Percentiles rank a stretch among this genome's conserved stretches.
Conservation (phyloP, 805 yeast genomes). For the Kluyveromyces siamensis region DNA sequence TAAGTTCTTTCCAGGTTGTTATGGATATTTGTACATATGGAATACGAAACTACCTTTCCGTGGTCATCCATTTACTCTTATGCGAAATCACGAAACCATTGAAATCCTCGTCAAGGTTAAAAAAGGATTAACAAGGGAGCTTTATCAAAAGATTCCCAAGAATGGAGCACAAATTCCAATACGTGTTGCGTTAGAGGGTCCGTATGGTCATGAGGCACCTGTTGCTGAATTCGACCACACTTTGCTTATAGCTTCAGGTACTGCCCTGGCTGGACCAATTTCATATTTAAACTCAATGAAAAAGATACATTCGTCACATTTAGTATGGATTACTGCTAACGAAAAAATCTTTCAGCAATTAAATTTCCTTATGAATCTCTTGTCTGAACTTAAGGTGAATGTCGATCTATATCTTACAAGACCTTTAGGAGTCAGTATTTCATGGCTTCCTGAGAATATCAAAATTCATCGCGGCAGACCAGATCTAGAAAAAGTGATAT, state of each 20-base stretch:
- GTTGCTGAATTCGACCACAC: conserved; percentile 43
- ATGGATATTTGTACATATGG: conserved; percentile 5
- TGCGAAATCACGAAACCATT: conserved; percentile 31
- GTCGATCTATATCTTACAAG: conserved; percentile 6
- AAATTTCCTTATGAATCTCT: neutral
- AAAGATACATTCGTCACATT: neutral
- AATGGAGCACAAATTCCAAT: conserved; percentile 21
- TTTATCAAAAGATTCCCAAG: conserved; percentile 24
- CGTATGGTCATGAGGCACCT: conserved; percentile 51
- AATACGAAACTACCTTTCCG: conserved; percentile 35
- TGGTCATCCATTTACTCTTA: conserved; percentile 49
- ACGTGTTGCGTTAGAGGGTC: conserved; percentile 50
- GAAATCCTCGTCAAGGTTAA: conserved; percentile 38
- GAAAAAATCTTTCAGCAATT: conserved; percentile 4
- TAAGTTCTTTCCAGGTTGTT: conserved; percentile 9
- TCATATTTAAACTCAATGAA: conserved; percentile 4
- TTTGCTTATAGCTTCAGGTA: conserved; percentile 63
- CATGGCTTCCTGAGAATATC: conserved; percentile 1
- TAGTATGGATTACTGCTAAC: conserved; percentile 7
- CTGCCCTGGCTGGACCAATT: conserved; percentile 55
- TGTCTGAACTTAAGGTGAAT: neutral
- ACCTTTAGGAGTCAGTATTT: neutral
- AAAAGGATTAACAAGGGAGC: conserved; percentile 35
- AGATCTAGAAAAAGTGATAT: neutral
- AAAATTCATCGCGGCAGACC: conserved; percentile 4